Percentiles rank a stretch among this genome's conserved stretches.
Evolutionary conservation across 768 basidiomycete genomes (phyloP).

Genomic region (Trametopsis cervina): DNA sequence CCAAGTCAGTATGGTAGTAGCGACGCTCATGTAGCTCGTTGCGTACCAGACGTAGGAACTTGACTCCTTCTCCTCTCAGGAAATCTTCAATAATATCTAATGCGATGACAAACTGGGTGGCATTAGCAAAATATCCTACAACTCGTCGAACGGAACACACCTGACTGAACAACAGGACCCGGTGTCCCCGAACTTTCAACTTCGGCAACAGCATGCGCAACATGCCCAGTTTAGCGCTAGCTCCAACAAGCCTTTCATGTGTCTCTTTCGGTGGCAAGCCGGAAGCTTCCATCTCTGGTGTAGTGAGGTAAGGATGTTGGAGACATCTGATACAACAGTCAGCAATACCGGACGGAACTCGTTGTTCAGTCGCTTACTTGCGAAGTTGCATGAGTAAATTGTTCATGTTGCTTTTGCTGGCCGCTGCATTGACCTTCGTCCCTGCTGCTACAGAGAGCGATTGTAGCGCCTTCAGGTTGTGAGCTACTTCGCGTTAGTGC

Average conservation of each 20-base stretch:
- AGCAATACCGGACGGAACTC: no score
- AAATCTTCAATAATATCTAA: slow-evolving; percentile 89
- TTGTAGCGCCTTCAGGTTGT: slow-evolving; percentile 64
- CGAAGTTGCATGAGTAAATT: slow-evolving; percentile 86
- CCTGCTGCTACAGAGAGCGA: slow-evolving; percentile 37
- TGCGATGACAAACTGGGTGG: slow-evolving; percentile 73
- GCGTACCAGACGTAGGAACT: slow-evolving; percentile 67
- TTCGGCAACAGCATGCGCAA: slow-evolving; percentile 75
- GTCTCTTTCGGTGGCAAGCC: slow-evolving; percentile 49
- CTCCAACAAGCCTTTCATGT: slow-evolving; percentile 76
- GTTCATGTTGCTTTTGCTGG: slow-evolving; percentile 53
- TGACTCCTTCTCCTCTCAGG: slow-evolving; percentile 70
- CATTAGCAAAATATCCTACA: not conserved
- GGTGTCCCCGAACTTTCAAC: slow-evolving; percentile 78
- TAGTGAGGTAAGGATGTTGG: slow-evolving; percentile 88
- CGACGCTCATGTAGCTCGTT: not conserved
- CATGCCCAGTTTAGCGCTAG: slow-evolving; percentile 79
- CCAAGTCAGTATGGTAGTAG: no score
- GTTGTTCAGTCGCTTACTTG: no score
- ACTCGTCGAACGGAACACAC: slow-evolving; percentile 32
- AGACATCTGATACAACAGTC: slow-evolving; percentile 73
- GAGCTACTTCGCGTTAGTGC: slow-evolving; percentile 38
- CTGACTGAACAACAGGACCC: slow-evolving; percentile 89
- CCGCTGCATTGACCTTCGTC: slow-evolving; percentile 24
- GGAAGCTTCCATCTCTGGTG: slow-evolving; percentile 69